Percentiles rank a stretch among this genome's conserved stretches.
Evolutionary conservation across 306 rosid genomes (phyloP).

Genomic region (Macrotyloma uniflorum): DNA sequence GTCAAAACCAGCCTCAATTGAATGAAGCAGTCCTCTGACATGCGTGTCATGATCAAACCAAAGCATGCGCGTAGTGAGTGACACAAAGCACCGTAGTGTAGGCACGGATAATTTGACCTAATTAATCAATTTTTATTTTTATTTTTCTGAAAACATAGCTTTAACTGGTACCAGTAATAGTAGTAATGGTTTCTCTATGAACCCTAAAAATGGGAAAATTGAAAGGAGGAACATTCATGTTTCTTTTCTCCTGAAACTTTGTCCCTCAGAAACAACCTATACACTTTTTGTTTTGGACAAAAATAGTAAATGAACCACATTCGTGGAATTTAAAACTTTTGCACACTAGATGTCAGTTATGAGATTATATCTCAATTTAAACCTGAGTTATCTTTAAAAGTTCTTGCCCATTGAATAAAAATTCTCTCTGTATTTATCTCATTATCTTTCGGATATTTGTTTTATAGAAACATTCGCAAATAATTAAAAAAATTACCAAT

Average conservation of each 20-base stretch:
- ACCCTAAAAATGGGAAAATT: not conserved
- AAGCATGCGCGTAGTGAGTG: slow-evolving; percentile 55
- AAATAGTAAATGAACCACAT: not conserved
- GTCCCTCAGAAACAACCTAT: not conserved
- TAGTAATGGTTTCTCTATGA: not conserved
- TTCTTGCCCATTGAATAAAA: too few relatives aligned
- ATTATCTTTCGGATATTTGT: too few relatives aligned
- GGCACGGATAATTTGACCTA: not conserved
- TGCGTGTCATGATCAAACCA: slow-evolving; percentile 43
- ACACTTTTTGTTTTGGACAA: not conserved
- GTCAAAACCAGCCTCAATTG: slow-evolving; percentile 49
- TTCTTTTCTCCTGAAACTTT: not conserved
- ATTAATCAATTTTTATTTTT: too few relatives aligned
- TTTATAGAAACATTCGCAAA: too few relatives aligned
- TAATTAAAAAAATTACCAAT: too few relatives aligned
- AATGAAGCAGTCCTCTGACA: slow-evolving; percentile 45
- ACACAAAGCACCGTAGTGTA: not conserved
- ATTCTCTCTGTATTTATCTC: too few relatives aligned
- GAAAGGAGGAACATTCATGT: not conserved
- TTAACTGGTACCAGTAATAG: not conserved
- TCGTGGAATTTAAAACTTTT: too few relatives aligned
- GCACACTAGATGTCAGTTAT: too few relatives aligned
- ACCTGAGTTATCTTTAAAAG: too few relatives aligned
- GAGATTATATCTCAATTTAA: too few relatives aligned
- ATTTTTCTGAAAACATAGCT: not conserved